Conservation (phyloP, 116 monocot genomes). For the Thalassia testudinum region DNA sequence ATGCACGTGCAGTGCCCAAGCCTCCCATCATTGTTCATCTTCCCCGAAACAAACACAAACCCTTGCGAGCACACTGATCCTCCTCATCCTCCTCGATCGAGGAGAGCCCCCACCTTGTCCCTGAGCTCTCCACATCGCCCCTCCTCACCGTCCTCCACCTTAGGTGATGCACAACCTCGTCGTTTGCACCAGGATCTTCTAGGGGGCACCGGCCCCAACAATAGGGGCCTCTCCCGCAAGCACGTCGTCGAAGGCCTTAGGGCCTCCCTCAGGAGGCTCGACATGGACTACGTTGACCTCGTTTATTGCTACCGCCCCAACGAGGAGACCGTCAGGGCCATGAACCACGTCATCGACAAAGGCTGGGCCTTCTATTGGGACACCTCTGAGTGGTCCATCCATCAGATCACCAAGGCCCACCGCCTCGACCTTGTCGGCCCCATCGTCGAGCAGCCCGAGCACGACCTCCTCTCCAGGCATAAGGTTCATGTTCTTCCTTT, state of each 20-base stretch:
- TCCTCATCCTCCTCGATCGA: too few relatives aligned
- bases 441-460: slow-evolving; percentile 91
- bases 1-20: too few relatives aligned
- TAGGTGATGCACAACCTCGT: too few relatives aligned
- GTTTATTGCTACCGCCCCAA: slow-evolving; percentile 77
- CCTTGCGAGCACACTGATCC: too few relatives aligned
- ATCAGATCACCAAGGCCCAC: slow-evolving; percentile 83
- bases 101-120: too few relatives aligned
- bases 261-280: slow-evolving; percentile 49
- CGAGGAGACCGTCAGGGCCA: slow-evolving; percentile 89
- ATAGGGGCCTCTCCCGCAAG: slow-evolving; percentile 72
- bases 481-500: too few relatives aligned
- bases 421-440: slow-evolving; percentile 64
- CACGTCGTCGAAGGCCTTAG: slow-evolving; percentile 66
- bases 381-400: slow-evolving; percentile 83
- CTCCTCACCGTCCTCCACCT: too few relatives aligned
- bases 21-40: too few relatives aligned
- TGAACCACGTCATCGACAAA: too few relatives aligned
- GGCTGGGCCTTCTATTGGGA: slow-evolving; percentile 93
- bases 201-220: slow-evolving; percentile 77
- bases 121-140: too few relatives aligned
- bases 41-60: too few relatives aligned
- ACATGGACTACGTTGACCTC: slow-evolving; percentile 79
- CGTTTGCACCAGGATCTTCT: slow-evolving; percentile 82
- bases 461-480: slow-evolving; percentile 63